These are phyloP conservation scores for Mycosarcoma mackinlayi DNA, from an alignment of 1,284 basidiomycete genomes.

Conservation along the genomic window DNA sequence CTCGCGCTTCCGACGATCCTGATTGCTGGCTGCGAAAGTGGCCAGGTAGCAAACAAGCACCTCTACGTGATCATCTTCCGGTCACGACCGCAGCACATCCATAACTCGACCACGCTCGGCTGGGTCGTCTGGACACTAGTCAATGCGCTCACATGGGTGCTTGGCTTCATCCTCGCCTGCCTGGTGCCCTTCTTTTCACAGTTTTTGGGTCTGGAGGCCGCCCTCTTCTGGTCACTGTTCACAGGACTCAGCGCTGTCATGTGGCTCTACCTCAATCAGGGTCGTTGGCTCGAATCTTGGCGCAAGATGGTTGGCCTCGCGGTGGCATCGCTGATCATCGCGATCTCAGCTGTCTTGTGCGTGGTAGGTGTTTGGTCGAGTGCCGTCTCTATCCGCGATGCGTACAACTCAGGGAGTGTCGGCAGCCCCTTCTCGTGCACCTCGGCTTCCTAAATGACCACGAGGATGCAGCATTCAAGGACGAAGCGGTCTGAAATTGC, in stretches of 20 bases:
- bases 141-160: constrained; percentile 57
- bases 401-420: constrained; percentile 63
- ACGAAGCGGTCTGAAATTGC: background rate
- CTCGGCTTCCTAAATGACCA: constrained; percentile 10
- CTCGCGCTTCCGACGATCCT: constrained; percentile 60
- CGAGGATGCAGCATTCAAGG: background rate
- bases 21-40: constrained; percentile 59
- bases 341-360: constrained; percentile 65
- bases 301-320: constrained; percentile 36
- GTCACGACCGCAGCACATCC: constrained; percentile 45
- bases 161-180: constrained; percentile 57
- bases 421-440: constrained; percentile 68
- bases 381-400: constrained; percentile 65
- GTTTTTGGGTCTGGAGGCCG: constrained; percentile 54
- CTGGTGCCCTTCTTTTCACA: constrained; percentile 57
- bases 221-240: constrained; percentile 61
- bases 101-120: constrained; percentile 40
- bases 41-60: constrained; percentile 58
- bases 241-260: constrained; percentile 46
- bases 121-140: constrained; percentile 57
- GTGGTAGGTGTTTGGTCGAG: constrained; percentile 68
- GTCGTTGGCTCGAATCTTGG: constrained; percentile 35
- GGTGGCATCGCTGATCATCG: constrained; percentile 60
- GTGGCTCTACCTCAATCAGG: constrained; percentile 59
- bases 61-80: constrained; percentile 55